Percentiles rank a stretch among this genome's conserved stretches.
Conservation (phyloP, 176 grass and related monocot genomes). For the Bolboschoenus planiculmis region DNA sequence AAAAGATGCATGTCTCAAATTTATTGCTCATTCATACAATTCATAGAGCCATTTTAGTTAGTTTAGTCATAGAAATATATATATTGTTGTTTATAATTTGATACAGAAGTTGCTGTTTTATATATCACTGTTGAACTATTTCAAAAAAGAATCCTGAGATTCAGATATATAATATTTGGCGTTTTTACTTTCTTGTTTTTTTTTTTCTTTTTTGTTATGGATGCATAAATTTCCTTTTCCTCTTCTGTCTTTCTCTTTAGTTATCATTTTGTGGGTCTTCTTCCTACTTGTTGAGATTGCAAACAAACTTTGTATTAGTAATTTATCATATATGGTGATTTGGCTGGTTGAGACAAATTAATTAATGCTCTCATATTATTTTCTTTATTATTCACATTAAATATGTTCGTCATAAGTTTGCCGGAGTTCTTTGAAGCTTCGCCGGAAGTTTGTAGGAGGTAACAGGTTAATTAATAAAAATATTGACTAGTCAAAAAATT, state of each 20-base stretch:
- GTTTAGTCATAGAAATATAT: not conserved
- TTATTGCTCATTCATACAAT: conserved; percentile 20
- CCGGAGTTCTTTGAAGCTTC: too few species aligned
- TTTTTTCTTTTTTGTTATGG: not conserved
- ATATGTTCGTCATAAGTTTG: too few species aligned
- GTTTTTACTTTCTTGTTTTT: not conserved
- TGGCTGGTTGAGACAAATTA: not conserved
- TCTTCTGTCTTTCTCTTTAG: too few species aligned
- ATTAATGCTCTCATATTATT: not conserved
- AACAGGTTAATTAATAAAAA: too few species aligned
- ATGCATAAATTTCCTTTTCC: not conserved
- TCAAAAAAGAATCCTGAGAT: too few species aligned
- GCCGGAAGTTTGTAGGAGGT: too few species aligned
- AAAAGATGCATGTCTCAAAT: conserved; percentile 36
- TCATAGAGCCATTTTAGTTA: not conserved
- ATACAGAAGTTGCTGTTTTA: not conserved
- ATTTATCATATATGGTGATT: not conserved
- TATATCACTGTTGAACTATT: not conserved
- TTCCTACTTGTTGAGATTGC: not conserved
- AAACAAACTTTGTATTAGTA: not conserved
- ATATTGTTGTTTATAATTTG: not conserved
- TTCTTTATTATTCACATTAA: not conserved
- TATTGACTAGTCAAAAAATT: too few species aligned
- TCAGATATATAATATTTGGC: not conserved
- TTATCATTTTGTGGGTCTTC: not conserved